Conservation (phyloP, 208 protist species). For the Angomonas desouzai region DNA sequence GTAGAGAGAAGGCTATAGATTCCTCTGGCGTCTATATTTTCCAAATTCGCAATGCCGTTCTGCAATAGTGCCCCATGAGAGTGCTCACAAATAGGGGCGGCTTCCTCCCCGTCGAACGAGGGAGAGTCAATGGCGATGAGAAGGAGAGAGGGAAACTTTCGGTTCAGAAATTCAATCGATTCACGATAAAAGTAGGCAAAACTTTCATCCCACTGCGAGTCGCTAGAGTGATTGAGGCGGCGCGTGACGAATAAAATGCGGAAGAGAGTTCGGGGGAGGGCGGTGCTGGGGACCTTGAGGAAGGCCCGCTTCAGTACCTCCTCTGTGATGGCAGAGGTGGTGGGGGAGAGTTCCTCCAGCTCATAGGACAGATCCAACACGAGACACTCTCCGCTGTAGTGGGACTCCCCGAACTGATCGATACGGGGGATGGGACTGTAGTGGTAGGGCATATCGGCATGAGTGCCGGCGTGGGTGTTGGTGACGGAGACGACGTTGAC, state of each 20-base stretch:
- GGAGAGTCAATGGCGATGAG: conserved; percentile 67
- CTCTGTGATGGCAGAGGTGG: conserved; percentile 30
- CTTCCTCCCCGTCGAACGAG: conserved; percentile 44
- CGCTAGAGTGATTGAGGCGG: background rate
- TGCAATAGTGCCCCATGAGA: conserved; percentile 45
- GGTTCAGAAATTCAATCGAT: conserved; percentile 39
- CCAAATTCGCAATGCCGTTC: conserved; percentile 60
- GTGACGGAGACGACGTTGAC: conserved; percentile 45
- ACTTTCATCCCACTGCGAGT: conserved; percentile 17
- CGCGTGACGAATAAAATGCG: conserved; percentile 52
- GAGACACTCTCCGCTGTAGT: conserved; percentile 65
- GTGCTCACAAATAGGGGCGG: conserved; percentile 34
- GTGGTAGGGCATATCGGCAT: conserved; percentile 65
- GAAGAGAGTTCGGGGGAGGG: conserved; percentile 26
- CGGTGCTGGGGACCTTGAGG: conserved; percentile 15
- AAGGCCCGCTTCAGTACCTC: conserved; percentile 33
- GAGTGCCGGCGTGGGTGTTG: conserved; percentile 73
- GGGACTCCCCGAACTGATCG: conserved; percentile 39
- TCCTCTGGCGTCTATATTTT: conserved; percentile 44
- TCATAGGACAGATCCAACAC: conserved; percentile 43
- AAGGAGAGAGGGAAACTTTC: conserved; percentile 46
- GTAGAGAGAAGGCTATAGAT: conserved; percentile 21
- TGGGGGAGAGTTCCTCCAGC: conserved; percentile 14
- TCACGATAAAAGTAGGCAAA: conserved; percentile 46
- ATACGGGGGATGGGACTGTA: conserved; percentile 33